Base-by-base conservation (phyloP, 768 basidiomycete genomes). In the Clitopilus passeckerianus region DNA sequence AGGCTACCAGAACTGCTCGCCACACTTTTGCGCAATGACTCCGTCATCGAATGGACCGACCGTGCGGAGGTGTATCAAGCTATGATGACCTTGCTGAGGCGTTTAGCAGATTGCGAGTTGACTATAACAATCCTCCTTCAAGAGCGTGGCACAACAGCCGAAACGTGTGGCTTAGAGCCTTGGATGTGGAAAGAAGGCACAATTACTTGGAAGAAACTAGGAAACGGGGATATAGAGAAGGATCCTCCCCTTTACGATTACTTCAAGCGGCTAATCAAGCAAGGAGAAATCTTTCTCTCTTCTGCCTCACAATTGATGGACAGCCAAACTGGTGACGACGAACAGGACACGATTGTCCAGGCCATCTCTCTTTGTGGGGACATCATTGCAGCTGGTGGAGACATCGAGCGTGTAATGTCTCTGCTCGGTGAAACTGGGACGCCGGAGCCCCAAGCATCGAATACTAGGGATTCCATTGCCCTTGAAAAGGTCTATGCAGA, bases 211-310 rank as follows among this genome's bases (percentile, higher is more conserved):
- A 72, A 68, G 43, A 68, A 58, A 34, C 64, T 68, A 56, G 62
- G 59, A 46, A 62, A 64, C 8, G 70, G 71, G n/a, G 61, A 63
- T 6, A 63, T 75, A 6, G 73, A 78, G 59, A 68, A 66, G 22
- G 70, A 68, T 2, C 70, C 76, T 24, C 77, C 81, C 15, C 73
- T 81, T 14, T 80, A 80, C 64, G 70, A 74, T n/a, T 72, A 80
- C 65, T 84, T 85, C 69, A 76, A 75, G 64, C 84, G 83, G 65
- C 71, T 86, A 58, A 75, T 77, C 8, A 80, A 71, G 60, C 84
- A 83, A 58, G 77, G 77, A 58, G 75, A 80, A 62, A 74, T 80
- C 0, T 86, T 84, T 64, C 66, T 81, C 20, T 67, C 72, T 0
- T 80, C 80, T 1, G 81, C 79, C 6, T 66, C 69, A 27, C 68